Base-by-base conservation (phyloP, 768 basidiomycete genomes). In the Glaciozyma antarctica region DNA sequence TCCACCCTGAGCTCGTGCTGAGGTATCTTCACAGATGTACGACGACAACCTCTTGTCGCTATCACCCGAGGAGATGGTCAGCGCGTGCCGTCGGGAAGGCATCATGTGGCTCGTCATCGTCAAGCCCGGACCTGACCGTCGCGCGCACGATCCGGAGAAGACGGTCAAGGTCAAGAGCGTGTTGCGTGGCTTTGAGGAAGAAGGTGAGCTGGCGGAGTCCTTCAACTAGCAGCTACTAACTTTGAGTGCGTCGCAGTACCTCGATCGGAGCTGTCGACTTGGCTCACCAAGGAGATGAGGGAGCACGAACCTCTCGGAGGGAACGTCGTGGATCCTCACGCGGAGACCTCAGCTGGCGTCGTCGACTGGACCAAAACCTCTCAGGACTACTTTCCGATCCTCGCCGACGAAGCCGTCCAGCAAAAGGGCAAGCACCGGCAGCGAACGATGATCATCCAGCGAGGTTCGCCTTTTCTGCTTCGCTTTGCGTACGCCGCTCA, bases 41-140 rank as follows among this genome's bases (percentile, higher is more conserved):
- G 72, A 73, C 60, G 68, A 63, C 54, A 62, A 68, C 61, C 63
- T 72, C 52, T 47, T 66, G 26, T 51, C 66, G 22, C 51, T 68
- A 26, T 62, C 66, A 32, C 67, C 70, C 43, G 73, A 75, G 45
- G 73, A 74, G 43, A 70, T 74, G 22, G 66, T 68, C 49, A 67
- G 61, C 13, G 73, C 71, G 12, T 71, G 73, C 47, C 51, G 71
- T 5, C 63, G 69, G 15, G 74, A 76, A 44, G 74, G 74, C 6
- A 72, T 76, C n/a, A 64, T 73, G 34, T 76, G 62, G 58, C 63
- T 76, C 52, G 68, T 73, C 47, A 71, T 72, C 26, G 70, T 70
- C 45, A 71, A 70, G 58, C 63, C 59, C 7, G 66, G 65, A 21
- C 51, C 63, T 1, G 63, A 63, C 6, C 63, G 59, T 2, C 32